Evolutionary conservation across 1,284 basidiomycete genomes (phyloP).

Genomic region (Ganoderma leucocontextum): DNA sequence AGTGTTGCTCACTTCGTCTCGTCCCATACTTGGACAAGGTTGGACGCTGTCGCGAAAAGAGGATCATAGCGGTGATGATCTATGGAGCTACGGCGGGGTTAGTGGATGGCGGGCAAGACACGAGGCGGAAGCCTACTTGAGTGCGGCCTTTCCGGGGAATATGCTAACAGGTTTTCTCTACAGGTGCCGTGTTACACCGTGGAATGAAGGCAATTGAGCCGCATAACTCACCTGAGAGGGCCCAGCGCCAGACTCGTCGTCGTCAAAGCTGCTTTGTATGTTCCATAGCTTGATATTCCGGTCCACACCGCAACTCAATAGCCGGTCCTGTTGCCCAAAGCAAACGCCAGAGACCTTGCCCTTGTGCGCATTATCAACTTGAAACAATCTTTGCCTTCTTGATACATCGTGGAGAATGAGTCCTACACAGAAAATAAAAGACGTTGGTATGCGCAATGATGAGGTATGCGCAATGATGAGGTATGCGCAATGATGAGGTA

Average conservation of each 20-base stretch:
- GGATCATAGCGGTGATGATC: conserved; percentile 92
- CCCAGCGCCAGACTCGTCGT: conserved; percentile 43
- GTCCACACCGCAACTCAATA: conserved; percentile 94
- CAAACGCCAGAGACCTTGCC: conserved; percentile 92
- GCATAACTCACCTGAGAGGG: conserved; percentile 44
- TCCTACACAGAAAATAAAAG: conserved; percentile 47
- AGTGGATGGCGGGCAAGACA: conserved; percentile 4
- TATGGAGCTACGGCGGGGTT: conserved; percentile 70
- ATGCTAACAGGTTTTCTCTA: conserved; percentile 71
- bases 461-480: neutral
- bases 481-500: neutral
- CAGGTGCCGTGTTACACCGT: conserved; percentile 9
- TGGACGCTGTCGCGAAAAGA: conserved; percentile 94
- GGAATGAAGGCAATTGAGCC: neutral
- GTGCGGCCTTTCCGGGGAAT: conserved; percentile 85
- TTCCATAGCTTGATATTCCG: conserved; percentile 94
- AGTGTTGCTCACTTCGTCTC: conserved; percentile 77
- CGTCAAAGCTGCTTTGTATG: conserved; percentile 40
- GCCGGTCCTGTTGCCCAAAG: conserved; percentile 71
- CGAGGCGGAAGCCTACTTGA: conserved; percentile 68
- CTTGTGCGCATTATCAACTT: conserved; percentile 86
- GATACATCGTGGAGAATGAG: conserved; percentile 91
- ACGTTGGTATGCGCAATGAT: neutral
- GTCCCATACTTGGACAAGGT: conserved; percentile 97
- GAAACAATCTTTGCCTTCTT: conserved; percentile 69